These are phyloP conservation scores for Trichoderma cornu-damae DNA, from an alignment of 2,329 filamentous ascomycete genomes.

Conservation along the genomic window DNA sequence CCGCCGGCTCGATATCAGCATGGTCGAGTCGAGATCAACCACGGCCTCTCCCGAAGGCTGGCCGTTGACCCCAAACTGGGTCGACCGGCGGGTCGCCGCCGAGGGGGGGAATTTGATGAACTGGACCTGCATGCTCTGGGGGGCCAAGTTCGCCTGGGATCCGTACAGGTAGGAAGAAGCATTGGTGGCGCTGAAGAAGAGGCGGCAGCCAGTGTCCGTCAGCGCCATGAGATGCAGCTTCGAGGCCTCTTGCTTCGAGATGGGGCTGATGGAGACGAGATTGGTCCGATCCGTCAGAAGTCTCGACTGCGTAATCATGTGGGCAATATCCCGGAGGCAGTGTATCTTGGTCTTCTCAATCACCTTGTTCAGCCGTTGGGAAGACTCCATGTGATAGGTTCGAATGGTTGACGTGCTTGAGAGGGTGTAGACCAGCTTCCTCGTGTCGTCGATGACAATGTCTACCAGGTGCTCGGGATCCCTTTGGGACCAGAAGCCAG, in stretches of 20 bases:
- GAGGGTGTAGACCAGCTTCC: slow-evolving; percentile 84
- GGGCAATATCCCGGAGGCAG: slow-evolving; percentile 68
- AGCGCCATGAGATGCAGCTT: slow-evolving; percentile 86
- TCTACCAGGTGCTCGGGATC: slow-evolving; percentile 63
- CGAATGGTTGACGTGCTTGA: slow-evolving; percentile 84
- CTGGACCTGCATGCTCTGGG: slow-evolving; percentile 95
- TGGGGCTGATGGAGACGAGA: slow-evolving; percentile 81
- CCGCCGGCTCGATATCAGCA: slow-evolving; percentile 45
- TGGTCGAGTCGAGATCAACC: slow-evolving; percentile 45
- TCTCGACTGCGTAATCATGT: slow-evolving; percentile 72
- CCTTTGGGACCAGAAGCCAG: slow-evolving; percentile 48
- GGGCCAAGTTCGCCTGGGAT: slow-evolving; percentile 58
- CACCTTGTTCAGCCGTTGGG: slow-evolving; percentile 56
- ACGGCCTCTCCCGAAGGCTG: slow-evolving; percentile 35
- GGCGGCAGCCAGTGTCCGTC: slow-evolving; percentile 81
- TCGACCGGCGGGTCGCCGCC: slow-evolving; percentile 28
- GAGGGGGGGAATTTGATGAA: slow-evolving; percentile 89
- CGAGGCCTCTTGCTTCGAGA: slow-evolving; percentile 70
- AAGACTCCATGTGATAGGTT: slow-evolving; percentile 77
- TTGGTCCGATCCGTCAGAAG: slow-evolving; percentile 64
- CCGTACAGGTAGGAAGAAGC: slow-evolving; percentile 62
- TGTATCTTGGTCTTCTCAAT: slow-evolving; percentile 61
- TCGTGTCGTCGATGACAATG: slow-evolving; percentile 82
- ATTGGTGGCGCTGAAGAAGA: slow-evolving; percentile 87
- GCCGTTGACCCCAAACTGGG: slow-evolving; percentile 23